Conservation (phyloP, 2,329 filamentous ascomycete genomes). For the Trichocomaceae sp. region DNA sequence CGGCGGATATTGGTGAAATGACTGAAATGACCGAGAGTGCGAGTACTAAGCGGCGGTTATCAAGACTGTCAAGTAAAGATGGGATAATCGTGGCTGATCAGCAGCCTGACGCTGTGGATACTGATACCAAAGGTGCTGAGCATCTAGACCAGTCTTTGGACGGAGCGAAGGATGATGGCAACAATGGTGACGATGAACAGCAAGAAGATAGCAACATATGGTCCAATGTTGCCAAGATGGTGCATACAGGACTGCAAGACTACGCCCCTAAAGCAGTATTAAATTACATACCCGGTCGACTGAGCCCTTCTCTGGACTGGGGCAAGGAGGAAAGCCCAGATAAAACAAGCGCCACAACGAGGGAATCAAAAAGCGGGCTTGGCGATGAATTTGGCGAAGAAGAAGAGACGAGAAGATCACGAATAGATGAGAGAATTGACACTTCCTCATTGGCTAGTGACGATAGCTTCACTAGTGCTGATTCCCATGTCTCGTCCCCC, state of each 20-base stretch:
- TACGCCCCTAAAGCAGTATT: slow-evolving; percentile 46
- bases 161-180: slow-evolving; percentile 3
- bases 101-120: slow-evolving; percentile 1
- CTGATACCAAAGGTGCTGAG: neutral
- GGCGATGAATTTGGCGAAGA: neutral
- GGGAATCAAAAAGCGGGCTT: neutral
- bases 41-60: neutral
- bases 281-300: slow-evolving; percentile 40
- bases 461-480: slow-evolving; percentile 25
- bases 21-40: slow-evolving; percentile 6
- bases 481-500: slow-evolving; percentile 17
- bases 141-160: slow-evolving; percentile 4
- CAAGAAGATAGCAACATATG: slow-evolving; percentile 25
- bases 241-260: slow-evolving; percentile 41
- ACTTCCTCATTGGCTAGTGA: slow-evolving; percentile 19
- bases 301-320: slow-evolving; percentile 14
- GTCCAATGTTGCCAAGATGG: slow-evolving; percentile 29
- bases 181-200: slow-evolving; percentile 15
- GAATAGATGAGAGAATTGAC: slow-evolving; percentile 14
- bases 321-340: neutral
- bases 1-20: slow-evolving; percentile 8
- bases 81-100: slow-evolving; percentile 2
- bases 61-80: neutral
- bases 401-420: neutral
- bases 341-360: neutral